phyloP scores from a whole-genome alignment of 495 filamentous ascomycete genomes.

The Hyaloscypha variabilis region DNA sequence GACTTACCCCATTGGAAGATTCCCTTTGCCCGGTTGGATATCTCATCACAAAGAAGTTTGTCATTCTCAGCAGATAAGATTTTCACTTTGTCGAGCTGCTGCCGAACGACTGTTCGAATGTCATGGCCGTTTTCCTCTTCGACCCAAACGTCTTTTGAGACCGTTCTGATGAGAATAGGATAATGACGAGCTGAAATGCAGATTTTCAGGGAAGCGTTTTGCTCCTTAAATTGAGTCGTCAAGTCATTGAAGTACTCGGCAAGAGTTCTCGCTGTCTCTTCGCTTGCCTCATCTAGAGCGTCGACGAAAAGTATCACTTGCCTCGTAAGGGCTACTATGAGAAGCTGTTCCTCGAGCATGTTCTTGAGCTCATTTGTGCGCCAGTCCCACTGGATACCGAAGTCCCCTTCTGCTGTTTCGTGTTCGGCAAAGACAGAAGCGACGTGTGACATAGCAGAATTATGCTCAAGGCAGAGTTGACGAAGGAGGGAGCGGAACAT shows the following conservation, averaged over 20 bases:
- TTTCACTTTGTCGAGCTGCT: background rate
- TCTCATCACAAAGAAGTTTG: background rate
- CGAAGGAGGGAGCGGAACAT: slow-evolving; percentile 41
- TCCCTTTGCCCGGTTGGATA: too few relatives aligned
- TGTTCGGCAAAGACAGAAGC: too few relatives aligned
- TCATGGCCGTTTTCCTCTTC: slow-evolving; percentile 35
- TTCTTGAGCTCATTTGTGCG: too few relatives aligned
- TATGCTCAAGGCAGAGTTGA: too few relatives aligned
- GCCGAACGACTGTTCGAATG: slow-evolving; percentile 23
- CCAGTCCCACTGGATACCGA: slow-evolving; percentile 36
- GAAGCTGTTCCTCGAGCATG: too few relatives aligned
- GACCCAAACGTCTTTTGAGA: slow-evolving; percentile 27
- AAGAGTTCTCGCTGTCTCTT: slow-evolving; percentile 30
- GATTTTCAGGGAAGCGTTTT: slow-evolving; percentile 18
- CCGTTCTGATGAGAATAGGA: slow-evolving; percentile 30
- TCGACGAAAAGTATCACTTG: slow-evolving; percentile 36
- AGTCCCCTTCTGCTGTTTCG: too few relatives aligned
- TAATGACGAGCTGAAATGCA: slow-evolving; percentile 44
- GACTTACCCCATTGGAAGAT: too few relatives aligned
- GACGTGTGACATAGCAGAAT: too few relatives aligned
- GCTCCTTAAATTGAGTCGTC: slow-evolving; percentile 6
- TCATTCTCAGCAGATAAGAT: background rate
- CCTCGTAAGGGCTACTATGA: too few relatives aligned
- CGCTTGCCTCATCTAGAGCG: slow-evolving; percentile 39
- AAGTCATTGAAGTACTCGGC: slow-evolving; percentile 28